Evolutionary conservation across 495 filamentous ascomycete genomes (phyloP), one percentile per base, ranked within the genome.

Genomic region (Penicillium lividum): DNA sequence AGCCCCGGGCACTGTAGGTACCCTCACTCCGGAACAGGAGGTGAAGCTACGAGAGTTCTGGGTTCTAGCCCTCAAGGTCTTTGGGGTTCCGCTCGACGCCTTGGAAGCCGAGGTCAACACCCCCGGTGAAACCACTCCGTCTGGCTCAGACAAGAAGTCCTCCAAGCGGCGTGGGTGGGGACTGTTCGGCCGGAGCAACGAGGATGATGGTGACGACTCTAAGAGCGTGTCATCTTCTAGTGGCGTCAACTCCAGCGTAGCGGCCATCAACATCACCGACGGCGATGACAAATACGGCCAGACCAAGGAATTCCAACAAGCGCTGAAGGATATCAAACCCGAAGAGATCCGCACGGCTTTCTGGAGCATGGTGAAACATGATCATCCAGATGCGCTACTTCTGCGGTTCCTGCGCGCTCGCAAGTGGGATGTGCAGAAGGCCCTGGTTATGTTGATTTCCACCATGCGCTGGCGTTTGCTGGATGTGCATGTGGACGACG

Each of bases 311-410:
- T 98, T 91, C 71, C 84, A 90, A 60, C 84, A 91, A 30, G 89
- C 91, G 0, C 72, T 98, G 3, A 86, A 86, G 13, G 88, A 81
- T 42, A 81, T 90, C 62, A 76, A 85, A 4, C 91, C 93, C 3
- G 90, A 93, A 62, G 81, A 88, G 50, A 82, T 98, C 60, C 84
- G 94, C 29, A 77, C 80, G 3, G 86, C 91, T 3, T 91, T 97
- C 73, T 98, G 94, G 94, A 83, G 79, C 57, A 97, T 98, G 94
- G 85, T 93, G 34, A 98, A 98, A 77, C 89, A 92, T 62, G 95
- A 98, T 69, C 82, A 97, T 70, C 94, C 94, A 2, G 94, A 98
- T 70, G 87, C 83, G 7, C 79, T 98, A 28, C 78, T 97, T 11
- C 77, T 98, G 53, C 86, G 94, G 29, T 98, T 97, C 74, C 77